Evolutionary conservation across 1,139 yeast species (phyloP).

Genomic region (Sugiyamaella japonica): DNA sequence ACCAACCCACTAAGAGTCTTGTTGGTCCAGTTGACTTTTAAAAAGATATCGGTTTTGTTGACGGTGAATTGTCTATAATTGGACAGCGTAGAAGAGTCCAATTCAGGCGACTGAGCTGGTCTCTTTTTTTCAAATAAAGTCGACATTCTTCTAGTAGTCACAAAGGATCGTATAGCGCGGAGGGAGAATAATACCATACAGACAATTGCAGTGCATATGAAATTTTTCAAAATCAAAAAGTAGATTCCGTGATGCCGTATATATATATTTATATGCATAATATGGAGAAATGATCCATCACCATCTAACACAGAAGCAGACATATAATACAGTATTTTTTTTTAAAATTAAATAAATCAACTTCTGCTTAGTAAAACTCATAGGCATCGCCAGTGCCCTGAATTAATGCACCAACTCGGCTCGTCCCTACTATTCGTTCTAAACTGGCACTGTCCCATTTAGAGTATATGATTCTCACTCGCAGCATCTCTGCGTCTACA

Average conservation of each 20-base stretch:
- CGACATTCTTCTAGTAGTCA: conserved; percentile 9
- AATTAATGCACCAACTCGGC: conserved; percentile 66
- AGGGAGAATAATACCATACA: background rate
- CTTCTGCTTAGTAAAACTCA: conserved; percentile 51
- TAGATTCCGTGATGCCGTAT: background rate
- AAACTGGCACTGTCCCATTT: conserved; percentile 79
- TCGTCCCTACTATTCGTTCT: conserved; percentile 84
- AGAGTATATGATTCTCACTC: conserved; percentile 67
- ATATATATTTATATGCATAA: background rate
- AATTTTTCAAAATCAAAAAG: background rate
- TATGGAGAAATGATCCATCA: background rate
- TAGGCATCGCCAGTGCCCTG: conserved; percentile 70
- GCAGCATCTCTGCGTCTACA: conserved; percentile 54
- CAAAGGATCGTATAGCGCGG: background rate
- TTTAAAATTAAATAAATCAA: too few relatives aligned
- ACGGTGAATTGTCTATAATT: conserved; percentile 61
- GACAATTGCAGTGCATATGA: background rate
- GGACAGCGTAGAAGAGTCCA: conserved; percentile 74
- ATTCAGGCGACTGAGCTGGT: conserved; percentile 31
- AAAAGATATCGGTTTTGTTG: conserved; percentile 51
- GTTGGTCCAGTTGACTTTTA: conserved; percentile 57
- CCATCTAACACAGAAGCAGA: background rate
- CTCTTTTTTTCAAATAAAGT: conserved; percentile 21
- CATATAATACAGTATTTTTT: too few relatives aligned
- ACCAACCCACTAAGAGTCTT: conserved; percentile 59